Evolutionary conservation across 768 basidiomycete genomes (phyloP).

Genomic region (Amanita rubescens): DNA sequence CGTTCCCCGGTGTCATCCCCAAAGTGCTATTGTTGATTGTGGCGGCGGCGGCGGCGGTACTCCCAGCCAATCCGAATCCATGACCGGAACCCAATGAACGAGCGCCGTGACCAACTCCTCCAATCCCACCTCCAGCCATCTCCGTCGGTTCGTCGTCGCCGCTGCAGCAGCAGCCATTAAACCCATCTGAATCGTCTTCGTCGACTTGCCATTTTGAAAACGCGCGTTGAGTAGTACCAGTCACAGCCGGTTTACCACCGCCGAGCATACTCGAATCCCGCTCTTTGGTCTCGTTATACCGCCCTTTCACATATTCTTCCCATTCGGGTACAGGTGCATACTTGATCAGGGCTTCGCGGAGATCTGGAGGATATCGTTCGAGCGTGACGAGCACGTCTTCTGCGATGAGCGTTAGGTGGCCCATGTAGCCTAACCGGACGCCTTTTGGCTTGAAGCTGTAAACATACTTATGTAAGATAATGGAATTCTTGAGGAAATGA

Average conservation of each 20-base stretch:
- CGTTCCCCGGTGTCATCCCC: slow-evolving; percentile 9
- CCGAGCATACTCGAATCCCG: slow-evolving; percentile 76
- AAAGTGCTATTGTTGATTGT: too few relatives aligned
- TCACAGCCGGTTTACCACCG: slow-evolving; percentile 71
- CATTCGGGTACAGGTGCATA: slow-evolving; percentile 74
- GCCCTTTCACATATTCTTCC: slow-evolving; percentile 83
- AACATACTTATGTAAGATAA: neutral
- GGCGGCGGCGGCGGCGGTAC: slow-evolving; percentile 11
- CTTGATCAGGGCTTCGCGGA: slow-evolving; percentile 54
- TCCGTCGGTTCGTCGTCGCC: too few relatives aligned
- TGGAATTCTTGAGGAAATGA: neutral
- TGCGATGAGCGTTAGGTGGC: slow-evolving; percentile 89
- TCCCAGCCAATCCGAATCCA: slow-evolving; percentile 1
- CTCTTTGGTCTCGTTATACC: slow-evolving; percentile 81
- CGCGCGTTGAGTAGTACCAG: slow-evolving; percentile 22
- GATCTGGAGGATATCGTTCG: slow-evolving; percentile 77
- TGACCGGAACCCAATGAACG: neutral
- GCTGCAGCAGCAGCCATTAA: neutral
- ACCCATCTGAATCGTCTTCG: slow-evolving; percentile 40
- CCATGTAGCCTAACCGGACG: slow-evolving; percentile 90
- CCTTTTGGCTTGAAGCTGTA: slow-evolving; percentile 67
- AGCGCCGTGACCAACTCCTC: neutral
- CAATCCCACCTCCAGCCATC: too few relatives aligned
- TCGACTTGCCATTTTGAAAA: slow-evolving; percentile 60
- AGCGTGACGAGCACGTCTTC: slow-evolving; percentile 91